Evolutionary conservation across 306 rosid species (phyloP).

Genomic region (Comarum palustre): DNA sequence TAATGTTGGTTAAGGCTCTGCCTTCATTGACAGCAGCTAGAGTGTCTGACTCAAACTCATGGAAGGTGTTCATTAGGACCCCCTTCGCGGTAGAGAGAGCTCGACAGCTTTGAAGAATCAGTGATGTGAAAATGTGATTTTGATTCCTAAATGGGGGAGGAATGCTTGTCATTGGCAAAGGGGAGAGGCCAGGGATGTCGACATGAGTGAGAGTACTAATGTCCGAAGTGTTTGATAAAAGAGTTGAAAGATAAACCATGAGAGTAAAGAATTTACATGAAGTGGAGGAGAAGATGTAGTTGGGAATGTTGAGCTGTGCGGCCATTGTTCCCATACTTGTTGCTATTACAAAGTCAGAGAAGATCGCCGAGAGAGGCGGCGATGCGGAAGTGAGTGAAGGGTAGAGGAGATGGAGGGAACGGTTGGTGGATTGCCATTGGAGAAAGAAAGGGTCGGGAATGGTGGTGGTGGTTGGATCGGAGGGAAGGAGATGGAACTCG

Average conservation of each 20-base stretch:
- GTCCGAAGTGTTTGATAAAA: not conserved
- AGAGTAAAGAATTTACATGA: conserved; percentile 17
- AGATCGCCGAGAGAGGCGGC: conserved; percentile 22
- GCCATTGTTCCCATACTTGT: not conserved
- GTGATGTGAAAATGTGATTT: conserved; percentile 22
- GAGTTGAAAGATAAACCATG: conserved; percentile 21
- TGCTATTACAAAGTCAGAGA: conserved; percentile 10
- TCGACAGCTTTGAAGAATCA: not conserved
- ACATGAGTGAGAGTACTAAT: not conserved
- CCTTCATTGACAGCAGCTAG: conserved; percentile 7
- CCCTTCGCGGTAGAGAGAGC: conserved; percentile 12
- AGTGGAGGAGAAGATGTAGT: conserved; percentile 17
- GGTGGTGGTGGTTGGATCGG: not conserved
- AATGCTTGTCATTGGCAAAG: conserved; percentile 10
- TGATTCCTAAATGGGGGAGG: conserved; percentile 24
- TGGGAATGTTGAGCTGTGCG: conserved; percentile 18
- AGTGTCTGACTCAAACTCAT: conserved; percentile 20
- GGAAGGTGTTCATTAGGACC: conserved; percentile 14
- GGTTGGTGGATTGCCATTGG: conserved; percentile 23
- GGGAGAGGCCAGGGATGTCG: conserved; percentile 14
- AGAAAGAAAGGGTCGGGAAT: conserved; percentile 27
- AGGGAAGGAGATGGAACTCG: conserved; percentile 11
- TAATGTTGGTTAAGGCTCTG: not conserved
- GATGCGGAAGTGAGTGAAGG: conserved; percentile 16
- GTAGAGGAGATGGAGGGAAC: conserved; percentile 15